Conservation (phyloP, 306 rosid genomes). For the Vigna radiata region DNA sequence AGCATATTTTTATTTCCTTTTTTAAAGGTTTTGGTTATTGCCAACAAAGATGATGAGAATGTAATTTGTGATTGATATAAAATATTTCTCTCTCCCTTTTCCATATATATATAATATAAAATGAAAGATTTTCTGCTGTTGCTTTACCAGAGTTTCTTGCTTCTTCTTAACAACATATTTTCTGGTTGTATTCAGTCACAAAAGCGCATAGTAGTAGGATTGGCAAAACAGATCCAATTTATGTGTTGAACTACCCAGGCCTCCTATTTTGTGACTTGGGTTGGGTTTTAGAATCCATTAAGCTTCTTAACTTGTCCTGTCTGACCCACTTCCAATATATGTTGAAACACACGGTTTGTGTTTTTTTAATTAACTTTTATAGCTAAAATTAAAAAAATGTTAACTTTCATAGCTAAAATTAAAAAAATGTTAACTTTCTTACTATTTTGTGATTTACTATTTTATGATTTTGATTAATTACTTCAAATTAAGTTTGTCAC, state of each 20-base stretch:
- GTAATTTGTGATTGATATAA: too few relatives aligned
- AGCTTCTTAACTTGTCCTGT: not conserved
- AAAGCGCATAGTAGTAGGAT: not conserved
- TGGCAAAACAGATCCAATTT: not conserved
- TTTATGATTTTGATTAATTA: not conserved
- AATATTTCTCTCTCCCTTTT: too few relatives aligned
- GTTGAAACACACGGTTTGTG: not conserved
- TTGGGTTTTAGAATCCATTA: not conserved
- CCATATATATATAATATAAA: not conserved
- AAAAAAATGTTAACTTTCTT: not conserved
- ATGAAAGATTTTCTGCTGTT: slow-evolving; percentile 6
- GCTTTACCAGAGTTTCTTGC: slow-evolving; percentile 4
- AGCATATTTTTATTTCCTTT: too few relatives aligned
- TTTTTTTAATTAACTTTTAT: not conserved
- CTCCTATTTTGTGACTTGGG: slow-evolving; percentile 7
- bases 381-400: not conserved
- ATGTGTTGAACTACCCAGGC: not conserved
- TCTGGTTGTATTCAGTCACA: slow-evolving; percentile 16
- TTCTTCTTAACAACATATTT: slow-evolving; percentile 15
- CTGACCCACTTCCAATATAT: not conserved
- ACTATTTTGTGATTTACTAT: not conserved
- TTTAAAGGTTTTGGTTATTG: too few relatives aligned
- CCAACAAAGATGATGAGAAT: too few relatives aligned
- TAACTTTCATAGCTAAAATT: not conserved
- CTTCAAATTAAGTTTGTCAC: not conserved